phyloP scores from a whole-genome alignment of 192 early-diverging fungal genomes.

The Entophlyctis helioformis region DNA sequence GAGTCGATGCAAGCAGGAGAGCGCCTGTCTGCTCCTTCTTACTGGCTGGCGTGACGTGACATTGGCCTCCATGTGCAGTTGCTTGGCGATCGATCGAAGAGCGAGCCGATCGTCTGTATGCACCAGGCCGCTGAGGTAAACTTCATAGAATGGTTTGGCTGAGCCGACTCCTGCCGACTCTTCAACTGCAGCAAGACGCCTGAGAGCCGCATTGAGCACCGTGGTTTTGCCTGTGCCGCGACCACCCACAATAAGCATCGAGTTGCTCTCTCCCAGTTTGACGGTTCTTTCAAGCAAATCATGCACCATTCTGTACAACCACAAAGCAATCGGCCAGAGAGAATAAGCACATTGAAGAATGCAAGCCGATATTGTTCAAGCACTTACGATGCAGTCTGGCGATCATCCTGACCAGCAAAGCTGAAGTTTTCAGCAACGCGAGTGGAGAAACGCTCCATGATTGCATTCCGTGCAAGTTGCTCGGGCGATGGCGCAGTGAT shows the following conservation, averaged over 20 bases:
- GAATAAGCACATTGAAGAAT: too few relatives aligned
- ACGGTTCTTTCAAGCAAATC: slow-evolving; percentile 51
- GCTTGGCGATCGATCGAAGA: slow-evolving; percentile 68
- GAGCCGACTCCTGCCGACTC: slow-evolving; percentile 2
- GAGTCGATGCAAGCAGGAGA: too few relatives aligned
- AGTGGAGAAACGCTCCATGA: too few relatives aligned
- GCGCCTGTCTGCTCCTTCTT: too few relatives aligned
- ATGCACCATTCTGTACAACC: slow-evolving; percentile 26
- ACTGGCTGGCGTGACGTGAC: too few relatives aligned
- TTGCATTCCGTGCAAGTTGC: too few relatives aligned
- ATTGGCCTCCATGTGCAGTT: slow-evolving; percentile 55
- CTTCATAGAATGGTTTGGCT: slow-evolving; percentile 41
- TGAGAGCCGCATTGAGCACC: slow-evolving; percentile 17
- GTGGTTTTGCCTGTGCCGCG: slow-evolving; percentile 66
- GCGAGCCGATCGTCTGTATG: slow-evolving; percentile 77
- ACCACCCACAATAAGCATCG: slow-evolving; percentile 71
- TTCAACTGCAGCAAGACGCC: slow-evolving; percentile 11
- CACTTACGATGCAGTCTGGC: too few relatives aligned
- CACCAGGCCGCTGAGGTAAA: slow-evolving; percentile 61
- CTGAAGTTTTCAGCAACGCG: too few relatives aligned
- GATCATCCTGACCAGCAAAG: too few relatives aligned
- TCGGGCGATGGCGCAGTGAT: too few relatives aligned
- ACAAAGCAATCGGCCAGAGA: background rate
- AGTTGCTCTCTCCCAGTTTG: slow-evolving; percentile 68
- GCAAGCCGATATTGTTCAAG: too few relatives aligned